A percentile compares a stretch with the other conserved stretches of the same genome.
Evolutionary conservation across 352 stramenopile species (phyloP).

Genomic region (Phytophthora pseudosyringae): DNA sequence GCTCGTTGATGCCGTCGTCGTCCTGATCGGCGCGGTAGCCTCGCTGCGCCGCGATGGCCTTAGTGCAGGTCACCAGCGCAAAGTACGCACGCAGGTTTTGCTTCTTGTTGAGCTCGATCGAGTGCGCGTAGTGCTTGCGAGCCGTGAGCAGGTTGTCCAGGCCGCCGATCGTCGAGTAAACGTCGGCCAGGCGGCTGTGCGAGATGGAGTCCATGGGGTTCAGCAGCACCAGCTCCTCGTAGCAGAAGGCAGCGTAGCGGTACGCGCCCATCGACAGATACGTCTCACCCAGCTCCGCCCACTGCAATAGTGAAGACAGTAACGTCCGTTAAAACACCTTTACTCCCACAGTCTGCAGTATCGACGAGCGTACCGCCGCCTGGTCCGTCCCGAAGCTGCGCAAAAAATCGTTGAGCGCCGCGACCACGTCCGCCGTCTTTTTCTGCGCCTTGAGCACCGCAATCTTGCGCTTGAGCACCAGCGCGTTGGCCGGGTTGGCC

Average conservation of each 20-base stretch:
- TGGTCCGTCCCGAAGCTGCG: slow-evolving; percentile 67
- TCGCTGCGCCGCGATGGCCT: slow-evolving; percentile 53
- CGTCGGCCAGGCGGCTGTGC: slow-evolving; percentile 66
- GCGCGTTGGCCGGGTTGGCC: slow-evolving; percentile 61
- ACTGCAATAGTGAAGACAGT: slow-evolving; percentile 39
- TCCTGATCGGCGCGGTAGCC: slow-evolving; percentile 53
- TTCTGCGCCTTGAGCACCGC: slow-evolving; percentile 71
- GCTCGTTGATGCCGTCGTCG: slow-evolving; percentile 63
- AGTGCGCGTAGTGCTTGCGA: slow-evolving; percentile 76
- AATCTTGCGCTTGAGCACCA: slow-evolving; percentile 73
- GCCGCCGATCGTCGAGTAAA: slow-evolving; percentile 71
- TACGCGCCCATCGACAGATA: slow-evolving; percentile 63
- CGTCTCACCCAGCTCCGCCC: slow-evolving; percentile 65
- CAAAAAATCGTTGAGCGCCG: slow-evolving; percentile 65
- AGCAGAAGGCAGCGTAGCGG: slow-evolving; percentile 72
- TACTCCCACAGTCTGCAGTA: background rate
- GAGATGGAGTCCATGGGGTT: slow-evolving; percentile 74
- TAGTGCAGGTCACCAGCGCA: slow-evolving; percentile 61
- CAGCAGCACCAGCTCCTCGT: slow-evolving; percentile 74
- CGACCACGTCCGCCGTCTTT: slow-evolving; percentile 59
- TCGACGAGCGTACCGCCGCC: slow-evolving; percentile 41
- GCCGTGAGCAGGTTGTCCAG: slow-evolving; percentile 64
- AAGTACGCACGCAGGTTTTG: slow-evolving; percentile 63
- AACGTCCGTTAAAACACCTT: slow-evolving; percentile 5
- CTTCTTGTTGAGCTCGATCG: slow-evolving; percentile 70